phyloP scores from a whole-genome alignment of 1,284 basidiomycete species.

The Ceratobasidium sp. region DNA sequence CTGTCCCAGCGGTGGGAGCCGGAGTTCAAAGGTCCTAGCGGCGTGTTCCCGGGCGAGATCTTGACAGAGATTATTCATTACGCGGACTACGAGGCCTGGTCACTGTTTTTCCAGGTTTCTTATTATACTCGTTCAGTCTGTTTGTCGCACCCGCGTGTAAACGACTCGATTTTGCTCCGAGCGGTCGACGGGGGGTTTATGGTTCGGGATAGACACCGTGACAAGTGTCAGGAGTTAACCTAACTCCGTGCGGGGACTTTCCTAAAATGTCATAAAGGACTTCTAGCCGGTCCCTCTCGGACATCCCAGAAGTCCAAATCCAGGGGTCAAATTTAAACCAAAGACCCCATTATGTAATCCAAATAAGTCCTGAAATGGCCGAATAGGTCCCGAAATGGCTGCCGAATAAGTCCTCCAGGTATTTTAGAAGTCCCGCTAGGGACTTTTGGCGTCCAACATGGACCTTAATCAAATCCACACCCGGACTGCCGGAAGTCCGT shows the following conservation, averaged over 20 bases:
- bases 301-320: not conserved
- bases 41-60: not conserved
- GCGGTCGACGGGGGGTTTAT: not conserved
- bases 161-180: not conserved
- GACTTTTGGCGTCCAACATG: no score
- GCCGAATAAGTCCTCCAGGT: not conserved
- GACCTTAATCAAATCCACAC: no score
- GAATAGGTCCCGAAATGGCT: not conserved
- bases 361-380: slow-evolving; percentile 3
- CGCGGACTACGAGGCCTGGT: not conserved
- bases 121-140: not conserved
- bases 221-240: no score
- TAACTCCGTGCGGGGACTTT: no score
- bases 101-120: not conserved
- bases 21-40: no score
- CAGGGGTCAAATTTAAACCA: not conserved
- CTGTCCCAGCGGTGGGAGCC: not conserved
- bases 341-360: not conserved
- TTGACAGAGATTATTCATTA: not conserved
- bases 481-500: not conserved
- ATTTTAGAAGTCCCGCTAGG: not conserved
- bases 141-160: not conserved
- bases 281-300: no score
- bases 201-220: not conserved
- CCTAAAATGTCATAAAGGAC: no score